Evolutionary conservation across 2,329 filamentous ascomycete species (phyloP).

Genomic region (Myriangium duriaei): DNA sequence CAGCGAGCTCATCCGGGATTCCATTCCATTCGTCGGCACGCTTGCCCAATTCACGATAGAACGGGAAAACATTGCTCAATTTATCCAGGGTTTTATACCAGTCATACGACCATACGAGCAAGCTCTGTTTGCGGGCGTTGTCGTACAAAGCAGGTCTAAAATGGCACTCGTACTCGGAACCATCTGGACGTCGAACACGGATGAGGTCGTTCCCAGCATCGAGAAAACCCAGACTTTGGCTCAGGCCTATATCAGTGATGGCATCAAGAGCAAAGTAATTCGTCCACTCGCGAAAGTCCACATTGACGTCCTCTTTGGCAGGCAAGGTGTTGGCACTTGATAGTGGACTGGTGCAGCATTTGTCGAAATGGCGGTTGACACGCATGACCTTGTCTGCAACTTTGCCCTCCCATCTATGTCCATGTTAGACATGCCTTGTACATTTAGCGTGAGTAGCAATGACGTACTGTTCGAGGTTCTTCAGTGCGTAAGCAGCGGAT

Average conservation of each 20-base stretch:
- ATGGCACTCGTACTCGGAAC: conserved; percentile 33
- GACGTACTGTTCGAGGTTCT: conserved; percentile 28
- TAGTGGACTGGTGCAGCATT: conserved; percentile 20
- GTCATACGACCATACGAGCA: conserved; percentile 38
- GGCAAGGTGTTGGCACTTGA: too few species aligned
- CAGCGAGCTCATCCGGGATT: conserved; percentile 37
- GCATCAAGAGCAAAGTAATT: conserved; percentile 28
- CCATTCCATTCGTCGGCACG: conserved; percentile 36
- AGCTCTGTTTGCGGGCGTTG: conserved; percentile 38
- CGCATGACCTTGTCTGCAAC: conserved; percentile 26
- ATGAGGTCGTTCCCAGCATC: conserved; percentile 24
- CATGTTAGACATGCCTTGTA: too few species aligned
- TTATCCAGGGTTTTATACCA: conserved; percentile 39
- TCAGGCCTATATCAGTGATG: conserved; percentile 29
- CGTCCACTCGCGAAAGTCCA: conserved; percentile 27
- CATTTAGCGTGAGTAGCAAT: too few species aligned
- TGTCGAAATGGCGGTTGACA: conserved; percentile 25
- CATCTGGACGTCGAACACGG: conserved; percentile 21
- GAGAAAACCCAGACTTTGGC: conserved; percentile 25
- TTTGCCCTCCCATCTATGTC: conserved; percentile 33
- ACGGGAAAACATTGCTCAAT: conserved; percentile 35
- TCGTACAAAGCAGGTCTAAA: conserved; percentile 41
- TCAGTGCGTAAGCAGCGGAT: conserved; percentile 27
- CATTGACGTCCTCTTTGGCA: conserved; percentile 18
- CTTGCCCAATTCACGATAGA: conserved; percentile 30